Conservation (phyloP, 441 rosid genomes). For the Gossypium davidsonii region DNA sequence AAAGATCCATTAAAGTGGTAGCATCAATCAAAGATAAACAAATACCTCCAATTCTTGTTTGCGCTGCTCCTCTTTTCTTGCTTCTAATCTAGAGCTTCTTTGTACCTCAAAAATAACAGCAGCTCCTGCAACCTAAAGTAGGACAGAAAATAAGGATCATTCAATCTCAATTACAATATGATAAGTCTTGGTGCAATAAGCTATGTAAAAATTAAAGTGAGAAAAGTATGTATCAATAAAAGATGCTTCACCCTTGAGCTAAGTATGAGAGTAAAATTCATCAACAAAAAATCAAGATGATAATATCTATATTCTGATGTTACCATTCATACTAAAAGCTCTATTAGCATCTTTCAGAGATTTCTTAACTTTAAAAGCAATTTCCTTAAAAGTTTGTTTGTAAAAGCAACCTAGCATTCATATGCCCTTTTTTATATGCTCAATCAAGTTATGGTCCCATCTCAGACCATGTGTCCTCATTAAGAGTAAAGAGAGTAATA, state of each 20-base stretch:
- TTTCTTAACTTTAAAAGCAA: background rate
- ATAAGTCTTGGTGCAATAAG: background rate
- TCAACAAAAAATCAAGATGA: background rate
- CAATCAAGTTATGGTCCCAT: background rate
- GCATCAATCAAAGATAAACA: background rate
- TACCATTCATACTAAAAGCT: background rate
- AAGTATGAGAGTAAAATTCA: background rate
- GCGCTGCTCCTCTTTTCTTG: constrained; percentile 48
- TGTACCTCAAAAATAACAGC: constrained; percentile 54
- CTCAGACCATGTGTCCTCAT: background rate
- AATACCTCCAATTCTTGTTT: constrained; percentile 42
- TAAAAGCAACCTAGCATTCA: background rate
- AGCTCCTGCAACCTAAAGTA: constrained; percentile 46
- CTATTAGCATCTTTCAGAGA: background rate
- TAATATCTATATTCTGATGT: background rate
- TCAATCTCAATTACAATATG: background rate
- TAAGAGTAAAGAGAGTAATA: background rate
- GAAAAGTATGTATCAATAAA: background rate
- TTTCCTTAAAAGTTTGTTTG: no score
- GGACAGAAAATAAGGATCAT: background rate
- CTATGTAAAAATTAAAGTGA: background rate
- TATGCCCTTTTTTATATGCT: background rate
- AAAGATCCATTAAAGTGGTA: background rate
- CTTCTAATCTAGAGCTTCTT: constrained; percentile 60
- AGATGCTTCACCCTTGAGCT: background rate